A percentile compares a stretch with the other conserved stretches of the same genome.
phyloP scores from a whole-genome alignment of 1,284 basidiomycete genomes.

The Ceratobasidium sp. region DNA sequence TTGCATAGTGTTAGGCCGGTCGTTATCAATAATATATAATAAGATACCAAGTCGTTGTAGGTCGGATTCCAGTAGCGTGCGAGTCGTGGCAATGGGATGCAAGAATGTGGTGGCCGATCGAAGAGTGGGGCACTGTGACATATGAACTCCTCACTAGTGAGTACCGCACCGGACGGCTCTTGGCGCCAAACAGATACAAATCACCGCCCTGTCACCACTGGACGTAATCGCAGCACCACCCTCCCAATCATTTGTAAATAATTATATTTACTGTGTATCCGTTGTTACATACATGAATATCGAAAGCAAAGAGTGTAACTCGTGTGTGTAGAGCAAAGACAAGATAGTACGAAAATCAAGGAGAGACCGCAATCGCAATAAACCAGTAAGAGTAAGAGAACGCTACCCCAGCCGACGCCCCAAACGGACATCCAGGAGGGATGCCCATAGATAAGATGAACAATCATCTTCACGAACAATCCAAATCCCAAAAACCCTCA shows the following conservation, averaged over 20 bases:
- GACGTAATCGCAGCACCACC: background rate
- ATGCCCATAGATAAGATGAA: background rate
- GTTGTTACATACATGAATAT: constrained; percentile 15
- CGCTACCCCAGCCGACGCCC: background rate
- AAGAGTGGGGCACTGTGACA: constrained; percentile 10
- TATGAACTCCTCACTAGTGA: background rate
- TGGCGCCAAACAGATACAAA: constrained; percentile 11
- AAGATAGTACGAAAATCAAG: background rate
- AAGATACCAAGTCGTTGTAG: background rate
- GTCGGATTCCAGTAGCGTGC: background rate
- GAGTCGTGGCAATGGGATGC: background rate
- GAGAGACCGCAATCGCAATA: background rate
- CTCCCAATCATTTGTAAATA: constrained; percentile 9
- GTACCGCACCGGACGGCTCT: constrained; percentile 17
- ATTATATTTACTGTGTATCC: constrained; percentile 7
- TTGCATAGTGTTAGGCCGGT: background rate
- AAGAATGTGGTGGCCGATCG: constrained; percentile 18
- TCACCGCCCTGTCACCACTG: background rate
- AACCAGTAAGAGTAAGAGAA: background rate
- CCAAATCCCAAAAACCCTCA: background rate
- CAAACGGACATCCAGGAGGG: background rate
- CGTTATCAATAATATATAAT: constrained; percentile 18
- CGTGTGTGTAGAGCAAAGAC: background rate
- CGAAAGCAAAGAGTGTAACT: constrained; percentile 4
- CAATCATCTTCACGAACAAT: background rate